These are phyloP conservation scores for Camellia lanceoleosa DNA, from an alignment of 148 eudicot genomes.

Conservation along the genomic window DNA sequence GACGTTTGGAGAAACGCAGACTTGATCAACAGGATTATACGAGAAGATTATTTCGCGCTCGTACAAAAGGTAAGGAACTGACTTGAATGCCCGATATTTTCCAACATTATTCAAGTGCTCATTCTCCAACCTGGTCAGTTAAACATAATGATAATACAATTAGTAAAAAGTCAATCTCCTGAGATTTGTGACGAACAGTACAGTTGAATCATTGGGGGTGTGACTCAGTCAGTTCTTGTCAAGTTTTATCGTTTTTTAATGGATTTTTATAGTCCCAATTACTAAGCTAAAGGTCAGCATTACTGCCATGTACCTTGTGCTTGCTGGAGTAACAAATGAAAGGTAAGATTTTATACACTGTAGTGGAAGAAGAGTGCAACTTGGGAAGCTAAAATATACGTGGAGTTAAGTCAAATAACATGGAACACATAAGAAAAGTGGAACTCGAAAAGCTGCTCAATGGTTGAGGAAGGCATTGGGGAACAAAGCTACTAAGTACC, in stretches of 20 bases:
- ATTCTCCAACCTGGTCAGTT: conserved; percentile 45
- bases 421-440: not conserved
- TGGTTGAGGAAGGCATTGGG: no score
- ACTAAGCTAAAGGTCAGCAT: no score
- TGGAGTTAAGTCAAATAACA: not conserved
- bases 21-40: no score
- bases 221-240: no score
- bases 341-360: not conserved
- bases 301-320: not conserved
- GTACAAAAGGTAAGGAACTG: conserved; percentile 44
- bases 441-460: no score
- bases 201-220: no score
- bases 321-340: not conserved
- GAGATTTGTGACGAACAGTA: not conserved
- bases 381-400: not conserved
- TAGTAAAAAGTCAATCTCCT: not conserved
- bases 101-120: conserved; percentile 66
- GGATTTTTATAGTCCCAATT: not conserved
- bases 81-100: conserved; percentile 50
- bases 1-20: no score
- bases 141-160: not conserved
- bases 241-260: no score
- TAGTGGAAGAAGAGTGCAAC: not conserved
- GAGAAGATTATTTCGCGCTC: no score
- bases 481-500: not conserved